Conservation (phyloP, 306 rosid species). For the Clitoria ternatea region DNA sequence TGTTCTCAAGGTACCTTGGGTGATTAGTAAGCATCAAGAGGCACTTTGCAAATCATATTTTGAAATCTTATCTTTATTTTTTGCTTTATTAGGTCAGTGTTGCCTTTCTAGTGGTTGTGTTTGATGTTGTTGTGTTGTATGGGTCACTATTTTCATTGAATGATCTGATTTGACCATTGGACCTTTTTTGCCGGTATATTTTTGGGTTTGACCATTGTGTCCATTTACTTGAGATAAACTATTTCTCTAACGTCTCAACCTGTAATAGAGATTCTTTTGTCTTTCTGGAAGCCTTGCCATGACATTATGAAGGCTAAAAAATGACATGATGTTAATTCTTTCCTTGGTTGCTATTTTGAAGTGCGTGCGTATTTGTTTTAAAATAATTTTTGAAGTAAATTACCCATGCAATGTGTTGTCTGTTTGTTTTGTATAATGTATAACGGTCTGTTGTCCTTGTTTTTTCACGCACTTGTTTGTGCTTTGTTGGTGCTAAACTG, state of each 20-base stretch:
- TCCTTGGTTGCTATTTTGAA: not conserved
- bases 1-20: not conserved
- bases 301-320: not conserved
- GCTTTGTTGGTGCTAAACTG: constrained; percentile 8
- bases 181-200: not conserved
- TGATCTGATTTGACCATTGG: constrained; percentile 4
- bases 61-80: not conserved
- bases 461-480: not conserved
- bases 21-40: not conserved
- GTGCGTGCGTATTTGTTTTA: not conserved
- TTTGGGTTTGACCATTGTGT: not conserved
- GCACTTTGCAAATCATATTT: not conserved
- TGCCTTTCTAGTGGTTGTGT: not conserved
- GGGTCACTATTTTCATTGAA: not conserved
- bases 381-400: not conserved
- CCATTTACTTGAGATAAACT: not conserved
- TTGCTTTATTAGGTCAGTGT: not conserved
- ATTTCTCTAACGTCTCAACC: not conserved
- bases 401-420: not conserved
- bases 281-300: not conserved
- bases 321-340: not conserved
- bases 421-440: not conserved
- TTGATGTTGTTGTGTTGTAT: not conserved
- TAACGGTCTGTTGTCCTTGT: not conserved
- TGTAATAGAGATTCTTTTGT: not conserved